phyloP scores from a whole-genome alignment of 2,329 filamentous ascomycete species.

The Parastagonospora nodorum region DNA sequence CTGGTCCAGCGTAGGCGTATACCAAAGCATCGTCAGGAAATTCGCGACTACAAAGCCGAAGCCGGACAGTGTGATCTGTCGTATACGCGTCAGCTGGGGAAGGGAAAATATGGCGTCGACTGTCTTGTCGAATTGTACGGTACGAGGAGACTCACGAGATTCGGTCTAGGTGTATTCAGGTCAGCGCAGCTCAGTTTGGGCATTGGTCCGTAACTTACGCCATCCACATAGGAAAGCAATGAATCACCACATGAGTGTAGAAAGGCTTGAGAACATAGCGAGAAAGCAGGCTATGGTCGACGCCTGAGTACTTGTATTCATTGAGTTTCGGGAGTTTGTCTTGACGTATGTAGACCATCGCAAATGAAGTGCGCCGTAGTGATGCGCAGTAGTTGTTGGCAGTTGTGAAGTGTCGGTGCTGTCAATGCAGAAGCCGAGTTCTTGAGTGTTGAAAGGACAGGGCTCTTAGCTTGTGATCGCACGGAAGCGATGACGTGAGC shows the following conservation, averaged over 20 bases:
- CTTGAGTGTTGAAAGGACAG: conserved; percentile 6
- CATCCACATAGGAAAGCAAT: conserved; percentile 94
- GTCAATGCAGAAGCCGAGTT: conserved; percentile 6
- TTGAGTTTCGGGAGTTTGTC: conserved; percentile 85
- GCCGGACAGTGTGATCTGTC: conserved; percentile 81
- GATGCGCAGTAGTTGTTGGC: conserved; percentile 4
- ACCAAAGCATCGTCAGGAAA: conserved; percentile 91
- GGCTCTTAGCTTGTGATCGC: conserved; percentile 33
- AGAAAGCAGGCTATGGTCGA: conserved; percentile 88
- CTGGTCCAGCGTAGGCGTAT: conserved; percentile 89
- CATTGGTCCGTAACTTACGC: conserved; percentile 60
- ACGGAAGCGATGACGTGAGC: conserved; percentile 34
- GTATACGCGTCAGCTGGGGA: neutral
- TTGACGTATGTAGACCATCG: conserved; percentile 95
- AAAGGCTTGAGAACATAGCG: conserved; percentile 97
- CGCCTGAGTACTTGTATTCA: conserved; percentile 92
- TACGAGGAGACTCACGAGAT: conserved; percentile 37
- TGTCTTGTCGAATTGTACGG: neutral
- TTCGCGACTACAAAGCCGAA: conserved; percentile 91
- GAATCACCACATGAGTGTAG: conserved; percentile 92
- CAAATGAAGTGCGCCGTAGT: conserved; percentile 8
- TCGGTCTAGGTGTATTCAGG: conserved; percentile 31
- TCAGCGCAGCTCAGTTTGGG: conserved; percentile 21
- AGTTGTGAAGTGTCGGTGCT: conserved; percentile 16
- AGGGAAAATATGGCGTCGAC: neutral